phyloP scores from a whole-genome alignment of 2,329 filamentous ascomycete species.

The Fusarium secorum region DNA sequence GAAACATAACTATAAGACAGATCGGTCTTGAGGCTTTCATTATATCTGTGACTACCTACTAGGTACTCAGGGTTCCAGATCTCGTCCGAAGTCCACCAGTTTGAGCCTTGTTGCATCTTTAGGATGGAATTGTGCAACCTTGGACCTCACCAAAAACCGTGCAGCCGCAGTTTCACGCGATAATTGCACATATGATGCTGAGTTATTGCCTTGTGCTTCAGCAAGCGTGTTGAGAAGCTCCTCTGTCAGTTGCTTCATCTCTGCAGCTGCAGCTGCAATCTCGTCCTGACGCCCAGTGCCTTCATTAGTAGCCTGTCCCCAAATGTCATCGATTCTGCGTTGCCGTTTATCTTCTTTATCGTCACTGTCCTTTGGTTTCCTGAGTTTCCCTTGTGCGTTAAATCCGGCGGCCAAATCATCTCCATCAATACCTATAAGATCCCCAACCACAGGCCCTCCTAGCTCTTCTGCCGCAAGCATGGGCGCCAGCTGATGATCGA shows the following conservation, averaged over 20 bases:
- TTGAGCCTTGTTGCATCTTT: constrained; percentile 67
- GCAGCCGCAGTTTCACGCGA: constrained; percentile 67
- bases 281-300: constrained; percentile 52
- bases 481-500: constrained; percentile 72
- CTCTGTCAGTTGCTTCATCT: constrained; percentile 69
- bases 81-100: constrained; percentile 70
- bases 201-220: constrained; percentile 62
- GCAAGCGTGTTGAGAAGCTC: constrained; percentile 66
- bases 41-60: not conserved
- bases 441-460: constrained; percentile 82
- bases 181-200: constrained; percentile 66
- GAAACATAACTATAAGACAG: not conserved
- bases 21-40: not conserved
- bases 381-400: constrained; percentile 65
- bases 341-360: constrained; percentile 61
- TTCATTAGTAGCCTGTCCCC: constrained; percentile 52
- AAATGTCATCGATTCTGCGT: constrained; percentile 70
- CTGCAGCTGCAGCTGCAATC: constrained; percentile 58
- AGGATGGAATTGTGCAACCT: constrained; percentile 72
- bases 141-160: constrained; percentile 69
- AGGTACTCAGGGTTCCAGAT: constrained; percentile 60
- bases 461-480: constrained; percentile 86
- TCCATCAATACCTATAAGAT: constrained; percentile 69
- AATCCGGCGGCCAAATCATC: constrained; percentile 68
- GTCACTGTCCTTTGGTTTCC: constrained; percentile 53